Percentiles rank a stretch among this genome's conserved stretches.
Conservation (phyloP, 1,284 basidiomycete genomes). For the Pseudozyma pruni region DNA sequence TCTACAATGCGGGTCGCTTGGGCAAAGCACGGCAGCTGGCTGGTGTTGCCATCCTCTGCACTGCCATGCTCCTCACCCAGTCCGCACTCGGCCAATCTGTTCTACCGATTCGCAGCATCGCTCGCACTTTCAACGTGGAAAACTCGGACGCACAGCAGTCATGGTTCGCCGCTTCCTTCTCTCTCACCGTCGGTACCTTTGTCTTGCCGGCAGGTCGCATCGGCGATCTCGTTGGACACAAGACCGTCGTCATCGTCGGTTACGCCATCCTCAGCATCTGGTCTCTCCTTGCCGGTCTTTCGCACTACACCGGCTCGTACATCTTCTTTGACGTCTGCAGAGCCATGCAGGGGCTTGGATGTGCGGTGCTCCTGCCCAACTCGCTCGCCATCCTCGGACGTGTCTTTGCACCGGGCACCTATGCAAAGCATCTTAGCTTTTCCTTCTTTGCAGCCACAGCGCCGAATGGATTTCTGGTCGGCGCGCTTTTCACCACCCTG, state of each 20-base stretch:
- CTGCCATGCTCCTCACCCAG: slow-evolving; percentile 50
- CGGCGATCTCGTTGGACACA: slow-evolving; percentile 55
- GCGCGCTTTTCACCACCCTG: slow-evolving; percentile 42
- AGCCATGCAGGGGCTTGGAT: slow-evolving; percentile 53
- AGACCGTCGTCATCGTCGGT: slow-evolving; percentile 45
- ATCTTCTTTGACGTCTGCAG: slow-evolving; percentile 58
- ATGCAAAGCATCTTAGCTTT: slow-evolving; percentile 47
- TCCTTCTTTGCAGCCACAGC: slow-evolving; percentile 51
- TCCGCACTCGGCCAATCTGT: slow-evolving; percentile 38
- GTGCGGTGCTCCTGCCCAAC: slow-evolving; percentile 53
- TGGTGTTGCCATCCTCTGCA: slow-evolving; percentile 29
- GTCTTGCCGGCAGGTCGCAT: slow-evolving; percentile 54
- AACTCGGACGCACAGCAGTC: slow-evolving; percentile 24
- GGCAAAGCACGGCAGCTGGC: slow-evolving; percentile 32
- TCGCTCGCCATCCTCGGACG: slow-evolving; percentile 53
- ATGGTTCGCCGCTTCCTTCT: slow-evolving; percentile 56
- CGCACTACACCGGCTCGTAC: slow-evolving; percentile 39
- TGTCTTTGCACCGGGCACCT: slow-evolving; percentile 36
- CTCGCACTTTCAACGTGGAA: slow-evolving; percentile 31
- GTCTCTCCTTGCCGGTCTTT: slow-evolving; percentile 46
- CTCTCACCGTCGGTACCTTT: slow-evolving; percentile 56
- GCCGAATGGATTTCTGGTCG: slow-evolving; percentile 56
- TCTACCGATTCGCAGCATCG: slow-evolving; percentile 29
- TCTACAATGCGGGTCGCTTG: slow-evolving; percentile 29
- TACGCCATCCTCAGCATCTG: slow-evolving; percentile 36